These are phyloP conservation scores for California macrophylla DNA, from an alignment of 441 rosid species.

Conservation along the genomic window DNA sequence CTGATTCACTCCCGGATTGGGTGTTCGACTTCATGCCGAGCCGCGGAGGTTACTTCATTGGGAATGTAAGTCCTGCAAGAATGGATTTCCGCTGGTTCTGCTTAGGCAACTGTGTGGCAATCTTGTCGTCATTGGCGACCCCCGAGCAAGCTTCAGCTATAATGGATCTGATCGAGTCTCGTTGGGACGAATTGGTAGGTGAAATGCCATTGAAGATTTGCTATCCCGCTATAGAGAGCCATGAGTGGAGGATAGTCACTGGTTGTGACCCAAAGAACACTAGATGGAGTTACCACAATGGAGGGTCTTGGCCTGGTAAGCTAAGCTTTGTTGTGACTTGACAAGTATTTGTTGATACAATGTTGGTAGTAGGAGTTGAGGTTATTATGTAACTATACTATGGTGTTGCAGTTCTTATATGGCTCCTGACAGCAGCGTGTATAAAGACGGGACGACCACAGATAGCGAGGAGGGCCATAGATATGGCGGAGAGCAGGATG, in stretches of 20 bases:
- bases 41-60: constrained; percentile 75
- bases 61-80: constrained; percentile 82
- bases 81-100: constrained; percentile 97
- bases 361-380: too few species aligned
- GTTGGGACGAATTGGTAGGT: constrained; percentile 87
- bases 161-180: constrained; percentile 87
- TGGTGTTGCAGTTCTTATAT: constrained; percentile 50
- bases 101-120: constrained; percentile 83
- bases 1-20: constrained; percentile 94
- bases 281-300: constrained; percentile 96
- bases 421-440: constrained; percentile 85
- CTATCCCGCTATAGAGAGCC: constrained; percentile 80
- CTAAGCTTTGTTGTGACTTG: too few species aligned
- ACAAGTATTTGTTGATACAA: too few species aligned
- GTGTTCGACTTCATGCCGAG: constrained; percentile 77
- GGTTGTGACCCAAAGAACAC: constrained; percentile 92
- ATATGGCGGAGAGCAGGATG: constrained; percentile 57
- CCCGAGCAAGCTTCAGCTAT: constrained; percentile 79
- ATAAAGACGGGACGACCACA: constrained; percentile 87
- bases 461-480: constrained; percentile 68
- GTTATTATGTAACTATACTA: too few species aligned
- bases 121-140: constrained; percentile 79
- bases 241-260: constrained; percentile 71
- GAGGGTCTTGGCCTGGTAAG: constrained; percentile 98
- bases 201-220: constrained; percentile 90